phyloP scores from a whole-genome alignment of 139 green algal genomes.

The Picochlorum sp. region DNA sequence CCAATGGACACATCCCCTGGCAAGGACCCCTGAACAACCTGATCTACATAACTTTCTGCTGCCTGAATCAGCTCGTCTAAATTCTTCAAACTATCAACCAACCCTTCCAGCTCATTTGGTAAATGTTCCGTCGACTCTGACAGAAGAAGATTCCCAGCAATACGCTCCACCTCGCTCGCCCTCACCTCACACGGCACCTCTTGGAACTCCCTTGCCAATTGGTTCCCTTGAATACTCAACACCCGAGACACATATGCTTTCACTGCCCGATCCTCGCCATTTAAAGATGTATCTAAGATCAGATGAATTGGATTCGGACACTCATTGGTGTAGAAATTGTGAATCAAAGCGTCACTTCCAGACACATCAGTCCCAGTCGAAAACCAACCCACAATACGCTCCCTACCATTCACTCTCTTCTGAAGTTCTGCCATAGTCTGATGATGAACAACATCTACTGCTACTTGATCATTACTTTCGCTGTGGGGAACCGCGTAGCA shows the following conservation, averaged over 20 bases:
- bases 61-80: constrained; percentile 54
- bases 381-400: constrained; percentile 90
- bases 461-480: constrained; percentile 82
- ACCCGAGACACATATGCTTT: constrained; percentile 61
- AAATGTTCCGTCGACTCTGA: constrained; percentile 17
- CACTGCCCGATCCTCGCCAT: constrained; percentile 41
- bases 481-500: constrained; percentile 96
- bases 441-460: constrained; percentile 90
- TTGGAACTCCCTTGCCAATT: constrained; percentile 82
- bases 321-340: constrained; percentile 82
- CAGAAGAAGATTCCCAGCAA: constrained; percentile 16
- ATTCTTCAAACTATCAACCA: constrained; percentile 47
- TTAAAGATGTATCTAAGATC: constrained; percentile 72
- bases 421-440: constrained; percentile 87
- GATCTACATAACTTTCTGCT: constrained; percentile 67
- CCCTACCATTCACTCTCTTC: constrained; percentile 70
- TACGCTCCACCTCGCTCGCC: constrained; percentile 65
- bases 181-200: constrained; percentile 71
- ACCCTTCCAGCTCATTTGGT: constrained; percentile 58
- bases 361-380: constrained; percentile 67
- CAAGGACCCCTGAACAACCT: constrained; percentile 58
- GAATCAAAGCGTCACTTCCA: constrained; percentile 80
- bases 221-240: constrained; percentile 33
- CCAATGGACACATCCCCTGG: constrained; percentile 62
- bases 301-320: constrained; percentile 68